Base-by-base conservation (phyloP, 2,329 filamentous ascomycete genomes). In the Cladosporium phlei region DNA sequence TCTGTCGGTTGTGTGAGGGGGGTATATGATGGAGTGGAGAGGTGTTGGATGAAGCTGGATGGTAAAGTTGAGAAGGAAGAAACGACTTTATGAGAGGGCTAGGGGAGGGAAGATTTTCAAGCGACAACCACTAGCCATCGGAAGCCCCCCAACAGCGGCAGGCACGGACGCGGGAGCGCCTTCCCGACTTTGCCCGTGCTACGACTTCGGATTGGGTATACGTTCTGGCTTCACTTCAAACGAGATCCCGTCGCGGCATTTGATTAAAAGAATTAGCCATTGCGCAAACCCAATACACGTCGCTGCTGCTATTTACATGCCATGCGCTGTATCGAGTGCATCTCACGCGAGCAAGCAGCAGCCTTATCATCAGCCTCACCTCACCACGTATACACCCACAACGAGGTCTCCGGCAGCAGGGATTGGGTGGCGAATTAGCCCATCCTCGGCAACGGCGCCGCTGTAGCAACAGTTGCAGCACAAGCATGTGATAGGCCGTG, bases 391-490 rank as follows among this genome's bases (percentile, higher is more conserved):
- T n/a, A n/a, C n/a, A n/a, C n/a, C n/a, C n/a, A n/a, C n/a, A n/a
- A n/a, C n/a, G n/a, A n/a, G n/a, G n/a, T n/a, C n/a, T n/a, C n/a
- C n/a, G n/a, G n/a, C n/a, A n/a, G 40, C 30, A 27, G 22, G 40
- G 21, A 44, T 44, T 35, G 20, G 30, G 42, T 45, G 42, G 42
- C 42, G 42, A 45, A 45, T 45, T 37, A 34, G 21, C 9, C 42
- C 42, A 24, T 21, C 42, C 42, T 45, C 42, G 42, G 42, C 42
- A 45, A 45, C 42, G 42, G 32, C 32, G 42, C 42, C 42, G 42
- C 42, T 45, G 42, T 45, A 44, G 29, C 24, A 45, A 29, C 24
- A 17, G 22, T 16, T 20, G 42, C 29, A n/a, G 7, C 28, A 22
- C 10, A 43, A 24, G 42, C 42, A 45, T 45, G 42, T 45, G 42